phyloP scores from a whole-genome alignment of 148 eudicot species.

The Hydrangea macrophylla region DNA sequence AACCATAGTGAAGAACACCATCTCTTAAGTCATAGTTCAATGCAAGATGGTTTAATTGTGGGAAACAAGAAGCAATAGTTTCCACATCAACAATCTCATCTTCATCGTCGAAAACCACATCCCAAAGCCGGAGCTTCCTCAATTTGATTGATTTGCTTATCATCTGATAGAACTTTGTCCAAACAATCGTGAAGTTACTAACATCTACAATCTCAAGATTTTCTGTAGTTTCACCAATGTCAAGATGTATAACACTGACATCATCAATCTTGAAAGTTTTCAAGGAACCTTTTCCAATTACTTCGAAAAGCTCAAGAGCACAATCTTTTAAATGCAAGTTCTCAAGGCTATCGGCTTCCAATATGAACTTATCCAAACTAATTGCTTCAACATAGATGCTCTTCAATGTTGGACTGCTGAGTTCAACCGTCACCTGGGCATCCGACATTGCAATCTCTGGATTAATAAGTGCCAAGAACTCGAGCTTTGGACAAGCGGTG shows the following conservation, averaged over 20 bases:
- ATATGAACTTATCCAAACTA: conserved; percentile 76
- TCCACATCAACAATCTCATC: conserved; percentile 85
- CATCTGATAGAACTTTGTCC: conserved; percentile 80
- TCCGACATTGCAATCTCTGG: conserved; percentile 79
- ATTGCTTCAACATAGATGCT: conserved; percentile 69
- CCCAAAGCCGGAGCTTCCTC: conserved; percentile 76
- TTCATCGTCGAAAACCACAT: conserved; percentile 79
- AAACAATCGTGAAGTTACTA: conserved; percentile 82
- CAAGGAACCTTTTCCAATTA: conserved; percentile 70
- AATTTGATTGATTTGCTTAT: conserved; percentile 69
- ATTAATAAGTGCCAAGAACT: conserved; percentile 48
- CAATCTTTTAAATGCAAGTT: conserved; percentile 84
- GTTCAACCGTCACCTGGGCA: conserved; percentile 64
- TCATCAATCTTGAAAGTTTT: conserved; percentile 66
- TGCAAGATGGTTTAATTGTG: conserved; percentile 49
- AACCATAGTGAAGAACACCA: conserved; percentile 55
- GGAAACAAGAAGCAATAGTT: conserved; percentile 67
- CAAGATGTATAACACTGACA: conserved; percentile 92
- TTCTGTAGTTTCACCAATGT: conserved; percentile 70
- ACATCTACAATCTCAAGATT: conserved; percentile 81
- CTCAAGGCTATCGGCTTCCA: conserved; percentile 82
- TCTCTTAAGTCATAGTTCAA: conserved; percentile 70
- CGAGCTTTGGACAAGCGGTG: conserved; percentile 72
- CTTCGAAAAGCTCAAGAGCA: conserved; percentile 73
- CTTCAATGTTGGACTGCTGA: conserved; percentile 66